Conservation (phyloP, 768 basidiomycete species). For the Boletus huronensis region DNA sequence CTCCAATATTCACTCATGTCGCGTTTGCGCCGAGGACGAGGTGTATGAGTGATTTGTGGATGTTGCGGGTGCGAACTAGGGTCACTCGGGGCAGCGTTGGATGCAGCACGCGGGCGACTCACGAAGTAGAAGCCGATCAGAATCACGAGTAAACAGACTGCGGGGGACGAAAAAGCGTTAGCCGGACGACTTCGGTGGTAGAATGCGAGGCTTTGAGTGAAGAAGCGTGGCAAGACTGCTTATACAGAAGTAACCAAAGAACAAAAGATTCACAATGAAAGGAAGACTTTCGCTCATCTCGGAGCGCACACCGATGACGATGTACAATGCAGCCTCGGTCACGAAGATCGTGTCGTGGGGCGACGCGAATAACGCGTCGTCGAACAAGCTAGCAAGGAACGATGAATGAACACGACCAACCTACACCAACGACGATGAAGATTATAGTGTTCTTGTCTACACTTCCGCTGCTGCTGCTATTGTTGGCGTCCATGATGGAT, state of each 20-base stretch:
- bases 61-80: neutral
- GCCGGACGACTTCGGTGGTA: neutral
- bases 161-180: slow-evolving; percentile 4
- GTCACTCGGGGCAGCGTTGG: neutral
- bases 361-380: slow-evolving; percentile 1
- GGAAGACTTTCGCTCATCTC: neutral
- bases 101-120: slow-evolving; percentile 11
- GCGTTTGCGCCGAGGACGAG: neutral
- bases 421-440: slow-evolving; percentile 25
- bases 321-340: neutral
- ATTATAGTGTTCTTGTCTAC: slow-evolving; percentile 17
- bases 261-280: neutral
- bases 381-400: neutral
- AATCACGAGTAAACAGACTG: slow-evolving; percentile 25
- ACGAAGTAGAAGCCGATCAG: slow-evolving; percentile 29
- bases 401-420: slow-evolving; percentile 17
- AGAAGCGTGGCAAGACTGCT: neutral
- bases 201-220: neutral
- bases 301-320: neutral
- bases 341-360: neutral
- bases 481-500: neutral
- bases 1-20: slow-evolving; percentile 13
- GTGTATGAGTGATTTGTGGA: slow-evolving; percentile 1
- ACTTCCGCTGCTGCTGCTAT: neutral
- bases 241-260: neutral